Conservation (phyloP, 768 basidiomycete genomes). For the Tylopilus sp. region DNA sequence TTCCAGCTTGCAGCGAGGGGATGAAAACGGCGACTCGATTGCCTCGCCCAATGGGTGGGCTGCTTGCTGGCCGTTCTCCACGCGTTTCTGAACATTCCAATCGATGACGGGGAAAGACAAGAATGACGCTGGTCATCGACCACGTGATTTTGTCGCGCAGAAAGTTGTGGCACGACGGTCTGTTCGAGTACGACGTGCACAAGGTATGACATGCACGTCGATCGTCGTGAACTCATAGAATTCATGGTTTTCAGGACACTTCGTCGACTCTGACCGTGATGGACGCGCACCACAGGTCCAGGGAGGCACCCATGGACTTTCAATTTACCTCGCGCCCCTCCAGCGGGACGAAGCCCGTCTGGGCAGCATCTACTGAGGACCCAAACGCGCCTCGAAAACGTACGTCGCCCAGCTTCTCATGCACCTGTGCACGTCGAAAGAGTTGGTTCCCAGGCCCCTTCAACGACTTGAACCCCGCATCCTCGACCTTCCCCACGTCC, state of each 20-base stretch:
- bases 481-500: conserved; percentile 34
- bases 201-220: conserved; percentile 9
- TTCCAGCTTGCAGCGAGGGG: conserved; percentile 47
- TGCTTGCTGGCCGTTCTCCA: conserved; percentile 23
- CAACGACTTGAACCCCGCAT: conserved; percentile 40
- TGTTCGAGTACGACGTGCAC: conserved; percentile 14
- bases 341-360: conserved; percentile 50
- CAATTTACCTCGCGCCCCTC: conserved; percentile 72
- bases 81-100: conserved; percentile 29
- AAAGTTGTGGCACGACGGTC: conserved; percentile 5
- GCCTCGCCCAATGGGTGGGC: conserved; percentile 8
- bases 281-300: conserved; percentile 46
- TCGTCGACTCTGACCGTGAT: conserved; percentile 12
- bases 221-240: background rate
- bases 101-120: conserved; percentile 2
- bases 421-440: conserved; percentile 18
- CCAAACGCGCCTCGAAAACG: conserved; percentile 65
- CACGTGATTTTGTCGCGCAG: conserved; percentile 25
- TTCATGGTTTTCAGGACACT: background rate
- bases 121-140: conserved; percentile 6
- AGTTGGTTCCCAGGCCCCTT: conserved; percentile 39
- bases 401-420: conserved; percentile 40
- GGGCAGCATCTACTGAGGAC: conserved; percentile 47
- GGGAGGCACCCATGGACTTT: conserved; percentile 87
- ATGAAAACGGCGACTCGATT: conserved; percentile 46